Conservation (phyloP, 306 rosid species). For the Lathyrus tuberosus region DNA sequence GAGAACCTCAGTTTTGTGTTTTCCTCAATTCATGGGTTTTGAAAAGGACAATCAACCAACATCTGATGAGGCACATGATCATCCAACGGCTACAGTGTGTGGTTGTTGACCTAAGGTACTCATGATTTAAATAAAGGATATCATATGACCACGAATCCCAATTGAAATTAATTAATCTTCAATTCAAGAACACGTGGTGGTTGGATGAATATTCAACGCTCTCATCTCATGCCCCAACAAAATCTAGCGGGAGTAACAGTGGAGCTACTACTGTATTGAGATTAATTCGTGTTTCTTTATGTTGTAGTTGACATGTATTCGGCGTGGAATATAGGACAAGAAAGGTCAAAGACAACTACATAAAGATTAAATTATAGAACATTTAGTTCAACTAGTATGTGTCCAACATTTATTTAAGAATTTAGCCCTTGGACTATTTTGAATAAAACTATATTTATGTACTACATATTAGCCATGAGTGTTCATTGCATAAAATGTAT, state of each 20-base stretch:
- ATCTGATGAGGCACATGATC: neutral
- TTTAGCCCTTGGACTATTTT: neutral
- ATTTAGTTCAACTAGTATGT: neutral
- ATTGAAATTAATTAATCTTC: neutral
- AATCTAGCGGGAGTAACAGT: neutral
- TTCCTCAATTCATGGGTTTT: slow-evolving; percentile 13
- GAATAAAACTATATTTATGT: neutral
- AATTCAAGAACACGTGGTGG: neutral
- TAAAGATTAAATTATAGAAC: neutral
- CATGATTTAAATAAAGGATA: slow-evolving; percentile 1
- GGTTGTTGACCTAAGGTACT: slow-evolving; percentile 43
- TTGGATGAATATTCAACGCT: neutral
- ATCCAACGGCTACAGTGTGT: slow-evolving; percentile 39
- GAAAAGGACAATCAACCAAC: slow-evolving; percentile 9
- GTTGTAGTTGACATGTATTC: slow-evolving; percentile 1
- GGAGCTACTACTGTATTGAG: neutral
- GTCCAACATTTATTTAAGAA: neutral
- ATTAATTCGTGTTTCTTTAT: neutral
- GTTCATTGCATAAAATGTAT: neutral
- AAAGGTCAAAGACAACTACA: neutral
- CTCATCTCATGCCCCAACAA: neutral
- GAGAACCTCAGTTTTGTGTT: slow-evolving; percentile 19
- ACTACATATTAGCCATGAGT: neutral
- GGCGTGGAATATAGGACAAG: neutral
- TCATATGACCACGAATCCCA: neutral